These are phyloP conservation scores for baker's yeast (Saccharomyces cerevisiae) DNA, from an alignment of 805 yeast genomes.

Conservation along the genomic window DNA sequence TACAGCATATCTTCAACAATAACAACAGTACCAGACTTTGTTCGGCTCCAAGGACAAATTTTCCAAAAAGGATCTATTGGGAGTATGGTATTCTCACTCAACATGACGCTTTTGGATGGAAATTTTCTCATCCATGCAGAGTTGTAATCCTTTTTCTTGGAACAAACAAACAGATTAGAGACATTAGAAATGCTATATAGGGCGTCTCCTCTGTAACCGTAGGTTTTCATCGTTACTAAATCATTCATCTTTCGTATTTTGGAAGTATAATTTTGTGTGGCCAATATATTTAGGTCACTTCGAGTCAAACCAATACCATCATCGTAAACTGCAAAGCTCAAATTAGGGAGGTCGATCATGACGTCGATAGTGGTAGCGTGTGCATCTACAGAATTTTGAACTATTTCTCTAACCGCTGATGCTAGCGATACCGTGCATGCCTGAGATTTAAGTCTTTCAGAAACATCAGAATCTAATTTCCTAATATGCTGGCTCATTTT, in stretches of 20 bases:
- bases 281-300: constrained; percentile 41
- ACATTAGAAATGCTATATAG: constrained; percentile 45
- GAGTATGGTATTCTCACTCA: constrained; percentile 1
- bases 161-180: constrained; percentile 39
- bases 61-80: constrained; percentile 1
- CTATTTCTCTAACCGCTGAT: constrained; percentile 41
- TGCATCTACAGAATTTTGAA: constrained; percentile 52
- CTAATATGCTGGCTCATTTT: constrained; percentile 12
- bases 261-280: constrained; percentile 46
- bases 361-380: constrained; percentile 36
- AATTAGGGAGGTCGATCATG: constrained; percentile 28
- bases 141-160: constrained; percentile 33
- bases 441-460: constrained; percentile 28
- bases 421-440: constrained; percentile 30
- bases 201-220: constrained; percentile 74
- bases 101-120: constrained; percentile 8
- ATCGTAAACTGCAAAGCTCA: constrained; percentile 44
- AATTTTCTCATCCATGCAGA: constrained; percentile 22
- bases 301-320: constrained; percentile 63
- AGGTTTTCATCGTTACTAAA: constrained; percentile 34
- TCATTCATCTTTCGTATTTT: constrained; percentile 37
- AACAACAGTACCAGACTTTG: constrained; percentile 16
- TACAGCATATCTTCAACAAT: constrained; percentile 15
- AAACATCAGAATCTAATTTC: constrained; percentile 11
- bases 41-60: constrained; percentile 1